A percentile compares a stretch with the other conserved stretches of the same genome.
These are phyloP conservation scores for Diophrys sp. DNA, from an alignment of 73 alveolate genomes.

Conservation along the genomic window DNA sequence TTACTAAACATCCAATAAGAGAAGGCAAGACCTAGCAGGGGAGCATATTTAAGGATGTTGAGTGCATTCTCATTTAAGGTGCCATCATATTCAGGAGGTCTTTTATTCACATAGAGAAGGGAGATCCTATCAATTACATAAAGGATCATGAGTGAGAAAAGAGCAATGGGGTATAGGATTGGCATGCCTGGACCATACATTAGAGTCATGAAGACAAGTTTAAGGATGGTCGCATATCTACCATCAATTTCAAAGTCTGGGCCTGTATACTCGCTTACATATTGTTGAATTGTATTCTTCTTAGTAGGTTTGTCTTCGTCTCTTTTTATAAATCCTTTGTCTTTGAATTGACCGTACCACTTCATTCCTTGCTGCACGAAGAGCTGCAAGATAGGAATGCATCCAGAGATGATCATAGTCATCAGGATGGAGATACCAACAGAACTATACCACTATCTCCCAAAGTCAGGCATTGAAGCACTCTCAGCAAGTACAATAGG, in stretches of 20 bases:
- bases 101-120: slow-evolving; percentile 37
- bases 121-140: slow-evolving; percentile 45
- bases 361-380: slow-evolving; percentile 30
- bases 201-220: slow-evolving; percentile 55
- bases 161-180: slow-evolving; percentile 57
- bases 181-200: slow-evolving; percentile 66
- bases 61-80: slow-evolving; percentile 45
- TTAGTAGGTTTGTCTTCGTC: too few relatives aligned
- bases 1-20: slow-evolving; percentile 47
- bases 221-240: slow-evolving; percentile 56
- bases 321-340: slow-evolving; percentile 27
- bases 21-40: slow-evolving; percentile 12
- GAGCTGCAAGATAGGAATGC: slow-evolving; percentile 49
- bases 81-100: slow-evolving; percentile 55
- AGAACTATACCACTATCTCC: slow-evolving; percentile 52
- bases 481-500: slow-evolving; percentile 16
- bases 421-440: slow-evolving; percentile 47
- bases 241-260: slow-evolving; percentile 49
- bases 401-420: slow-evolving; percentile 53
- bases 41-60: slow-evolving; percentile 34
- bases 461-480: slow-evolving; percentile 57
- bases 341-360: slow-evolving; percentile 17
- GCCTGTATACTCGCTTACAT: slow-evolving; percentile 58
- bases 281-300: slow-evolving; percentile 47
- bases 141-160: slow-evolving; percentile 25